phyloP scores from a whole-genome alignment of 2,329 filamentous ascomycete genomes.

The Fusarium albidum region DNA sequence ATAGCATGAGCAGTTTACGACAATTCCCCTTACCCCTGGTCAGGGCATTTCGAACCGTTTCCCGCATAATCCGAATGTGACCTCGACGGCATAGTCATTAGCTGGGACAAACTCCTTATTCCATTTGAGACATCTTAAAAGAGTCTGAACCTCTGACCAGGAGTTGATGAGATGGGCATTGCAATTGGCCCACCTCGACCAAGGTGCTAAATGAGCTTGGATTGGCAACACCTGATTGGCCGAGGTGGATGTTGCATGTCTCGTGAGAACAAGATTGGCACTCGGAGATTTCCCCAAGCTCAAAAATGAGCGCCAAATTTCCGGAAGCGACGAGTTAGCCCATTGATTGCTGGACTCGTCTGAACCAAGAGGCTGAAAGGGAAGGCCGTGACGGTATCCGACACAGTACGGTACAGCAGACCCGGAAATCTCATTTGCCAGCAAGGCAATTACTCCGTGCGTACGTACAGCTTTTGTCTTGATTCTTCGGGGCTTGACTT shows the following conservation, averaged over 20 bases:
- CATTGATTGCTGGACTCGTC: neutral
- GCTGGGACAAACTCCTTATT: too few relatives aligned
- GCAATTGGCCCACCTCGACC: slow-evolving; percentile 19
- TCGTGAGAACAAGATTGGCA: slow-evolving; percentile 29
- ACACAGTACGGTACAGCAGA: slow-evolving; percentile 5
- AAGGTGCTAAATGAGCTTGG: slow-evolving; percentile 18
- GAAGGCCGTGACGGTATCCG: slow-evolving; percentile 22
- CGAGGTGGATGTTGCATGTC: slow-evolving; percentile 17
- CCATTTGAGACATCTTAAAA: neutral
- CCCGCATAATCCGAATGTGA: too few relatives aligned
- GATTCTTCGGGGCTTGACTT: slow-evolving; percentile 3
- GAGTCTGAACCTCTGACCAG: slow-evolving; percentile 2
- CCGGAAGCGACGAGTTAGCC: slow-evolving; percentile 29
- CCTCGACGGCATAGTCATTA: too few relatives aligned
- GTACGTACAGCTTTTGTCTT: neutral
- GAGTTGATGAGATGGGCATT: slow-evolving; percentile 7
- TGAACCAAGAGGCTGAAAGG: neutral
- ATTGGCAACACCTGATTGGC: slow-evolving; percentile 28
- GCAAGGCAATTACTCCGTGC: too few relatives aligned
- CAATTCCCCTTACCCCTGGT: too few relatives aligned
- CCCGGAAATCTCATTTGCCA: slow-evolving; percentile 12
- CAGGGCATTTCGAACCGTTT: too few relatives aligned
- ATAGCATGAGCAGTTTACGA: too few relatives aligned
- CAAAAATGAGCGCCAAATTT: slow-evolving; percentile 36
- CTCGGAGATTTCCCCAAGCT: slow-evolving; percentile 32